Conservation (phyloP, 2,329 filamentous ascomycete species). For the Echinosphaeria canescens region DNA sequence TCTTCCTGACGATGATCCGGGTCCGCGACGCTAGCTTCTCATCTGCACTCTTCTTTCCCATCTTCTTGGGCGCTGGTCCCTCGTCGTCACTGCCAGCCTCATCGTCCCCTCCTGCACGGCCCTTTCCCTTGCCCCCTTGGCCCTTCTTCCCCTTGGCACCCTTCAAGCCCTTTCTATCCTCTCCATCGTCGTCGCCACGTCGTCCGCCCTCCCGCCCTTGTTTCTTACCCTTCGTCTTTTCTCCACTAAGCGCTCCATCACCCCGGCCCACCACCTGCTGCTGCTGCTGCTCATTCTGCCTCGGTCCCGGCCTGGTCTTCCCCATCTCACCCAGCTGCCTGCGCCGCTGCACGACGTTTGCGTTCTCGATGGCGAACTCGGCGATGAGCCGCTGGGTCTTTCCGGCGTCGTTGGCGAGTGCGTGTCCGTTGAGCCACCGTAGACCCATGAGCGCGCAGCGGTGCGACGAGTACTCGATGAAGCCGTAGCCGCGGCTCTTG, state of each 20-base stretch:
- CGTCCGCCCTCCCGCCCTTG: slow-evolving; percentile 7
- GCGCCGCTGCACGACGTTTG: slow-evolving; percentile 75
- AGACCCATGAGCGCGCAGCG: slow-evolving; percentile 89
- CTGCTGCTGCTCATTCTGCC: slow-evolving; percentile 1
- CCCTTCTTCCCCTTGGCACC: slow-evolving; percentile 7
- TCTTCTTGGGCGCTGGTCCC: slow-evolving; percentile 11
- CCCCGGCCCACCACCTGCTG: slow-evolving; percentile 2
- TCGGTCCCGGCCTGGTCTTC: slow-evolving; percentile 6
- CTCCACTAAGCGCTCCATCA: slow-evolving; percentile 7
- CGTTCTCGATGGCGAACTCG: slow-evolving; percentile 97
- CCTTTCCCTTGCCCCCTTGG: slow-evolving; percentile 5
- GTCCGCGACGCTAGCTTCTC: slow-evolving; percentile 27
- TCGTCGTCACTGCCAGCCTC: no score
- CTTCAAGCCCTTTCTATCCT: slow-evolving; percentile 9
- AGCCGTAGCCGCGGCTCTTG: slow-evolving; percentile 81
- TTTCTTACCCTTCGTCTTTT: slow-evolving; percentile 10
- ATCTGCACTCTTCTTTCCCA: slow-evolving; percentile 12
- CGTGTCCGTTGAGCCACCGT: slow-evolving; percentile 73
- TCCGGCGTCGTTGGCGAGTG: slow-evolving; percentile 36
- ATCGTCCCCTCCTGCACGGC: no score
- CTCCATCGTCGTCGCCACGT: slow-evolving; percentile 11
- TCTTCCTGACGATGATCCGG: slow-evolving; percentile 70
- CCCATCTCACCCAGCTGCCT: slow-evolving; percentile 42
- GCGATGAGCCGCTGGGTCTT: slow-evolving; percentile 81
- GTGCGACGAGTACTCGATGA: slow-evolving; percentile 91